Evolutionary conservation across 768 basidiomycete species (phyloP).

Genomic region (Xanthoconium purpureum): DNA sequence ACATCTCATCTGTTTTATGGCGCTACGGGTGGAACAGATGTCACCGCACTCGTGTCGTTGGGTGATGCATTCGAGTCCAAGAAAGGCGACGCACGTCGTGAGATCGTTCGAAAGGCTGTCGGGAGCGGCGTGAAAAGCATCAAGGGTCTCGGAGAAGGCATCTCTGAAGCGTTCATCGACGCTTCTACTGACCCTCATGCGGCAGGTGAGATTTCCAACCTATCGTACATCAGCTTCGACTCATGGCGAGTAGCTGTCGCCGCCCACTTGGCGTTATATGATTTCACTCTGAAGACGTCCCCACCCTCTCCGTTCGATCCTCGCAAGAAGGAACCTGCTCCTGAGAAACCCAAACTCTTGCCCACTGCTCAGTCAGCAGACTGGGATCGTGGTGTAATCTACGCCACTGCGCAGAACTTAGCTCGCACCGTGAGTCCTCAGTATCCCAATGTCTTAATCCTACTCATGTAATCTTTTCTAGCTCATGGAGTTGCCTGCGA

Average conservation of each 20-base stretch:
- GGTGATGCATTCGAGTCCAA: slow-evolving; percentile 53
- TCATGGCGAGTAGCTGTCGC: slow-evolving; percentile 57
- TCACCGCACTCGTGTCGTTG: slow-evolving; percentile 57
- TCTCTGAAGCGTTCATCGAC: slow-evolving; percentile 63
- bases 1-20: slow-evolving; percentile 66
- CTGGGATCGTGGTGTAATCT: slow-evolving; percentile 72
- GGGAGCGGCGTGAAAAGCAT: slow-evolving; percentile 72
- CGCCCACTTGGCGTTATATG: slow-evolving; percentile 69
- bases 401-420: slow-evolving; percentile 76
- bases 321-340: slow-evolving; percentile 47
- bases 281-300: slow-evolving; percentile 75
- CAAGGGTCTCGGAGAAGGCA: slow-evolving; percentile 54
- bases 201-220: slow-evolving; percentile 46
- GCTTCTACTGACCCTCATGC: slow-evolving; percentile 70
- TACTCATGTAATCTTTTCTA: slow-evolving; percentile 25
- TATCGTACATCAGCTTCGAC: background rate
- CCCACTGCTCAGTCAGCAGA: slow-evolving; percentile 47
- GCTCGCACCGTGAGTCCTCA: slow-evolving; percentile 60
- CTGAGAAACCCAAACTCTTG: slow-evolving; percentile 47
- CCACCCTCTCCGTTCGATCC: slow-evolving; percentile 67
- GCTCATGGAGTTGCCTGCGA: slow-evolving; percentile 84
- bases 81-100: slow-evolving; percentile 47
- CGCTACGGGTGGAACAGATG: slow-evolving; percentile 36
- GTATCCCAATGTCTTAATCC: background rate
- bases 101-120: slow-evolving; percentile 66